Conservation (phyloP, 495 filamentous ascomycete genomes). For the Annulohypoxylon moriforme region DNA sequence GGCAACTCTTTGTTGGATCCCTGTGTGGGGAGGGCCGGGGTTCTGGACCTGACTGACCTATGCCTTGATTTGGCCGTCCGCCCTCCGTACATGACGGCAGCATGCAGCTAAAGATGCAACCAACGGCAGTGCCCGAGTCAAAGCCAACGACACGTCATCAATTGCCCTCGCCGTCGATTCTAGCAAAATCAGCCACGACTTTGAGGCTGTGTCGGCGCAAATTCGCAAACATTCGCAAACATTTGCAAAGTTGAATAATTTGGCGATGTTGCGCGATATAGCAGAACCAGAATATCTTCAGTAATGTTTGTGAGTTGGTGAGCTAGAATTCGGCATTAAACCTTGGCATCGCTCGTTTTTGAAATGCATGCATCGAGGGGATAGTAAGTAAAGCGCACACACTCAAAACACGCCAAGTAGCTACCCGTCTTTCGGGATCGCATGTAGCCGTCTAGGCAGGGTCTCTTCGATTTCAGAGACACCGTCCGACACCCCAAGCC, state of each 20-base stretch:
- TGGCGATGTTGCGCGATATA: background rate
- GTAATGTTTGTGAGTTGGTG: background rate
- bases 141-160: conserved; percentile 45
- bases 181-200: conserved; percentile 11
- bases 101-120: conserved; percentile 21
- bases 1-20: conserved; percentile 9
- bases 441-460: conserved; percentile 6
- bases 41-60: conserved; percentile 24
- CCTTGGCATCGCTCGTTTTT: conserved; percentile 13
- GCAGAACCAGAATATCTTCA: background rate
- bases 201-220: background rate
- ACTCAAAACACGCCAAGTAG: conserved; percentile 32
- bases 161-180: conserved; percentile 18
- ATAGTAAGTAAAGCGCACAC: background rate
- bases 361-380: background rate
- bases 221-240: background rate
- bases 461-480: background rate
- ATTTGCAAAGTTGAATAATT: background rate
- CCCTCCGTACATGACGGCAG: conserved; percentile 29
- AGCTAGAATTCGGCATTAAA: conserved; percentile 7
- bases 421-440: conserved; percentile 16
- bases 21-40: conserved; percentile 31
- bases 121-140: conserved; percentile 32
- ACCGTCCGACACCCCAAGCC: background rate
- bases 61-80: conserved; percentile 42